Conservation (phyloP, 208 protist species). For the Trypanosoma lewisi region DNA sequence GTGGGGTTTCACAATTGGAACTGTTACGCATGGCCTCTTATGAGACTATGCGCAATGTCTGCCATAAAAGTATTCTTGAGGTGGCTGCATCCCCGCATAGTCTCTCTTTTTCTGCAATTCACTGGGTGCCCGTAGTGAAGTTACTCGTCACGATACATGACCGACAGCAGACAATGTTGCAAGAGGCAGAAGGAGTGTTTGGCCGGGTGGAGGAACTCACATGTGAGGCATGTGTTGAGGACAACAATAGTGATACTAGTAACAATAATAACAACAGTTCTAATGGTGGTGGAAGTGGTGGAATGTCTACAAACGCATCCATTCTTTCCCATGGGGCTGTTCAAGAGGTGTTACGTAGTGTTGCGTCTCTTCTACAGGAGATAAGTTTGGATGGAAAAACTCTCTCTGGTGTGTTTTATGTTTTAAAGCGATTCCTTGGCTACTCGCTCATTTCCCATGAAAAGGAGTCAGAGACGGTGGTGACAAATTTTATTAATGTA, state of each 20-base stretch:
- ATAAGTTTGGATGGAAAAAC: slow-evolving; percentile 37
- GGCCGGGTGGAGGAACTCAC: slow-evolving; percentile 72
- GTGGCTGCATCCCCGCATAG: slow-evolving; percentile 64
- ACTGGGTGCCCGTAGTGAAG: slow-evolving; percentile 64
- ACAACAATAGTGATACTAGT: too few species aligned
- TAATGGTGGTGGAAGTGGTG: too few species aligned
- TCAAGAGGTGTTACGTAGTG: slow-evolving; percentile 48
- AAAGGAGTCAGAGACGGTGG: slow-evolving; percentile 20
- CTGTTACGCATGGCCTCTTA: slow-evolving; percentile 63
- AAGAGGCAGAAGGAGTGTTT: slow-evolving; percentile 60
- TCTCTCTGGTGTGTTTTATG: slow-evolving; percentile 48
- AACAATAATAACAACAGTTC: too few species aligned
- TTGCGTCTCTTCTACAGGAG: slow-evolving; percentile 41
- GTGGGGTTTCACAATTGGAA: slow-evolving; percentile 62
- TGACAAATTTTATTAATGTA: slow-evolving; percentile 63
- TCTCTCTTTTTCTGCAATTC: slow-evolving; percentile 67
- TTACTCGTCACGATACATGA: slow-evolving; percentile 51
- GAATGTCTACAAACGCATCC: not conserved
- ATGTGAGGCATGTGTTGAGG: slow-evolving; percentile 38
- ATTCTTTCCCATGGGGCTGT: slow-evolving; percentile 23
- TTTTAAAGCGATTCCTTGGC: slow-evolving; percentile 57
- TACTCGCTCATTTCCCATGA: slow-evolving; percentile 71
- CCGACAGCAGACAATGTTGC: slow-evolving; percentile 27
- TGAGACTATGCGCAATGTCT: slow-evolving; percentile 44
- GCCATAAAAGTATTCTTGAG: slow-evolving; percentile 52